These are phyloP conservation scores for Lasiosphaeria hispida DNA, from an alignment of 495 filamentous ascomycete genomes.

Conservation along the genomic window DNA sequence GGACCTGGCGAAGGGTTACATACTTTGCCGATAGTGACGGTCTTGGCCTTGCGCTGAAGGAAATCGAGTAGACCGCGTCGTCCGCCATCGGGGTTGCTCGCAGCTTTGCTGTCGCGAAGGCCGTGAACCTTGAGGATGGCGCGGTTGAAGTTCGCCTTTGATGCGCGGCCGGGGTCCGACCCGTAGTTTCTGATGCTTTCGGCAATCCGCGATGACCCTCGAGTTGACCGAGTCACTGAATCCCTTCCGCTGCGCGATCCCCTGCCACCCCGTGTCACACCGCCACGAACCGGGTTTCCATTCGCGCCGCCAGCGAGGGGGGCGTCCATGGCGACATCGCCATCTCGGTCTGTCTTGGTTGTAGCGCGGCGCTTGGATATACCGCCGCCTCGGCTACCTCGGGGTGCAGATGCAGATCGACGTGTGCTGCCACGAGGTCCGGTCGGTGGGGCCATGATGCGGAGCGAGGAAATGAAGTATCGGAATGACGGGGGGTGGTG, in stretches of 20 bases:
- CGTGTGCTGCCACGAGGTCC: conserved; percentile 28
- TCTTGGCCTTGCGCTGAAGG: conserved; percentile 74
- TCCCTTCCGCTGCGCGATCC: not conserved
- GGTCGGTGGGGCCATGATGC: conserved; percentile 42
- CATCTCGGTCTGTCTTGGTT: conserved; percentile 68
- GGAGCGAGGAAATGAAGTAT: not conserved
- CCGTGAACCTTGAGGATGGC: conserved; percentile 60
- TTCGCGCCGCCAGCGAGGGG: conserved; percentile 35
- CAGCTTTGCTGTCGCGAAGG: conserved; percentile 73
- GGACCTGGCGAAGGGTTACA: conserved; percentile 44
- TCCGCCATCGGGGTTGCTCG: conserved; percentile 66
- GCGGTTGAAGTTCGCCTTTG: conserved; percentile 27
- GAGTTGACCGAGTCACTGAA: not conserved
- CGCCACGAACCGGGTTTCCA: conserved; percentile 16
- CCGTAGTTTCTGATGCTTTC: conserved; percentile 26
- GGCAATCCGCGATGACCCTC: conserved; percentile 18
- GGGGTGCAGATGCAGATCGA: not conserved
- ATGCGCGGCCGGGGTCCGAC: conserved; percentile 1
- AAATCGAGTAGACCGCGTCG: conserved; percentile 68
- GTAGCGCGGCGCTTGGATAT: conserved; percentile 64
- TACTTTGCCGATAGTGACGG: conserved; percentile 81
- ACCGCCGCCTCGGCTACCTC: conserved; percentile 48
- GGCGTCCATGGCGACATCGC: conserved; percentile 76
- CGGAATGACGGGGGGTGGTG: not conserved
- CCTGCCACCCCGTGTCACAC: conserved; percentile 7